Evolutionary conservation across 2,329 filamentous ascomycete genomes (phyloP), one percentile per base, ranked within the genome.

Genomic region (Alternaria viburni): DNA sequence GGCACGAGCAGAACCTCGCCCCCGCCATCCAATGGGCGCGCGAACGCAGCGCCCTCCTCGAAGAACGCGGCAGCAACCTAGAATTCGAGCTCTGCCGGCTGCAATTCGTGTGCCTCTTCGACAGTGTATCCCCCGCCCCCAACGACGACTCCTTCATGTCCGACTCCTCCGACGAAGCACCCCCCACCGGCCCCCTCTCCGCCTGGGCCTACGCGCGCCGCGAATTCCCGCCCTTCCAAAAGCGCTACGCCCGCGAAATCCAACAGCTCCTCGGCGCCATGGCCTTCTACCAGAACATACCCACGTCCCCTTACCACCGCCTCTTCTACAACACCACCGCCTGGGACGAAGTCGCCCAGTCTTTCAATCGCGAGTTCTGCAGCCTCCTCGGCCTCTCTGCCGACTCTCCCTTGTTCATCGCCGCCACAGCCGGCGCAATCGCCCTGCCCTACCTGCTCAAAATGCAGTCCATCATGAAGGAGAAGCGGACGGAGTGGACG

Each of bases 351-450:
- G 91, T 97, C 2, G 89, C 93, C 6, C 83, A 88, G n/a, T 92
- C 92, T 4, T 99, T 99, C 77, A 97, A 92, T 1, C 89, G 92
- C 63, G 96, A 98, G 77, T 99, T 97, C 82, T 99, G 96, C 83
- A 94, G 91, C 1, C 84, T 98, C 21, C 87, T 99, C 1, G 93
- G 93, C 11, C 86, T 99, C 1, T 95, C 93, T 0, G 93, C 95
- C 19, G 92, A 97, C 74, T 97, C 93, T 1, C 96, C 96, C 0
- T 88, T 99, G 11, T 97, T 97, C 78, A 89, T 97, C 26, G 94
- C 96, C 51, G 91, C 92, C 2, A 98, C 95, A 11, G 96, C 96
- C 1, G 96, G 96, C 49, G 90, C 93, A 10, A 96, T 99, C 54
- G 95, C 96, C 0, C 85, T 99, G 0, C 96, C 96, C 0, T 92